phyloP scores from a whole-genome alignment of 2,329 filamentous ascomycete genomes.

The Didymella sp. region DNA sequence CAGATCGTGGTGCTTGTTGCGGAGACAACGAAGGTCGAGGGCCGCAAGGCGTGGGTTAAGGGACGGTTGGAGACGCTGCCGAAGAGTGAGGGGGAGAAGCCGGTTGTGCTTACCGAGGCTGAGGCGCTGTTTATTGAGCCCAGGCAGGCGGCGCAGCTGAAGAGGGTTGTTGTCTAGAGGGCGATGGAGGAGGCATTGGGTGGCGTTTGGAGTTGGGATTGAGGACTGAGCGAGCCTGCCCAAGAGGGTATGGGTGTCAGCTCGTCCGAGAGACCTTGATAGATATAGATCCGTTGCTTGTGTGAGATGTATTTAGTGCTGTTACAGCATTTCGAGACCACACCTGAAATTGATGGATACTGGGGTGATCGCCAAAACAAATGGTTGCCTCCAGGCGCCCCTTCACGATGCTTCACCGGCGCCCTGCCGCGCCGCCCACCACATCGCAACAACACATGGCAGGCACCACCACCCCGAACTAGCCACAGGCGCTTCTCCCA shows the following conservation, averaged over 20 bases:
- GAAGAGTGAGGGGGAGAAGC: slow-evolving; percentile 68
- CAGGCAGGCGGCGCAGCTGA: slow-evolving; percentile 69
- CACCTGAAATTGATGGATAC: too few species aligned
- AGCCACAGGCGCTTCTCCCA: too few species aligned
- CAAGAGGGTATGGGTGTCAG: neutral
- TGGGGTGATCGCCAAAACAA: too few species aligned
- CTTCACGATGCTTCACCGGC: too few species aligned
- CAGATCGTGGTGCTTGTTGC: slow-evolving; percentile 80
- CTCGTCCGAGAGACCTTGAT: neutral
- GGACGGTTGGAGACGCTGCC: slow-evolving; percentile 83
- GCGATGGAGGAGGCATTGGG: neutral
- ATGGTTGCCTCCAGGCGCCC: too few species aligned
- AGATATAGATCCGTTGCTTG: neutral
- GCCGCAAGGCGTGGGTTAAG: slow-evolving; percentile 92
- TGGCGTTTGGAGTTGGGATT: slow-evolving; percentile 11
- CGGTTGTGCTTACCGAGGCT: slow-evolving; percentile 78
- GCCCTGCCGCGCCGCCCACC: too few species aligned
- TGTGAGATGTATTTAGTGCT: neutral
- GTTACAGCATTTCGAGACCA: neutral
- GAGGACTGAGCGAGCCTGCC: neutral
- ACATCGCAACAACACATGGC: too few species aligned
- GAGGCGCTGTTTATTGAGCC: slow-evolving; percentile 89
- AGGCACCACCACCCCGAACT: too few species aligned
- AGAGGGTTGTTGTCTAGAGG: slow-evolving; percentile 34
- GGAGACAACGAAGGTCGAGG: slow-evolving; percentile 83